phyloP scores from a whole-genome alignment of 2,329 filamentous ascomycete genomes.

The Fusarium keratoplasticum region DNA sequence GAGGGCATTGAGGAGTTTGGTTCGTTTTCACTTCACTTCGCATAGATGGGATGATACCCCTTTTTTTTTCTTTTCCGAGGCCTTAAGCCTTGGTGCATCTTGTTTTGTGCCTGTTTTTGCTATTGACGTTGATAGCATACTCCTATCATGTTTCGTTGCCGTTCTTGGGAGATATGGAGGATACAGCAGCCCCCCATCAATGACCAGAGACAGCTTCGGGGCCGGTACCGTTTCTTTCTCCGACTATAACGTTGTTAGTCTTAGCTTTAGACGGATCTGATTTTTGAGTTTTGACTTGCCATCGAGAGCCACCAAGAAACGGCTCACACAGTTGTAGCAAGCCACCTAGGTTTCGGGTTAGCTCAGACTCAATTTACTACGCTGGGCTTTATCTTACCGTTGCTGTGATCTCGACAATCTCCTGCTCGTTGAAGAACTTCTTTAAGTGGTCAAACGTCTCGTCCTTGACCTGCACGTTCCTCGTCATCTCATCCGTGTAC shows the following conservation, averaged over 20 bases:
- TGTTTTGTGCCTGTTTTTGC: constrained; percentile 13
- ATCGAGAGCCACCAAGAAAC: constrained; percentile 85
- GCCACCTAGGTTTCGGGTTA: constrained; percentile 61
- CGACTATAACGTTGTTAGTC: constrained; percentile 58
- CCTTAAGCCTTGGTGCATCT: constrained; percentile 32
- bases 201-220: constrained; percentile 56
- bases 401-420: constrained; percentile 84
- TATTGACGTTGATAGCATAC: neutral
- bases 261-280: constrained; percentile 18
- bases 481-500: constrained; percentile 88
- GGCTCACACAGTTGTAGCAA: constrained; percentile 86
- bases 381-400: constrained; percentile 62
- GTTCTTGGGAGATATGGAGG: constrained; percentile 11
- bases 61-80: constrained; percentile 36
- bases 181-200: constrained; percentile 38
- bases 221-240: constrained; percentile 66
- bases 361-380: neutral
- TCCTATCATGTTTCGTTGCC: constrained; percentile 13
- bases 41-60: constrained; percentile 57
- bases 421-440: constrained; percentile 72
- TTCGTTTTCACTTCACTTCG: constrained; percentile 45
- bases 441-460: constrained; percentile 74
- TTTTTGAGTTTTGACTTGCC: constrained; percentile 59
- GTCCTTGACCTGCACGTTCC: constrained; percentile 76
- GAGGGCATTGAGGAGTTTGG: constrained; percentile 36